Percentiles rank a stretch among this genome's conserved stretches.
Conservation (phyloP, 2,329 filamentous ascomycete species). For the Lasiodiplodia sp. region DNA sequence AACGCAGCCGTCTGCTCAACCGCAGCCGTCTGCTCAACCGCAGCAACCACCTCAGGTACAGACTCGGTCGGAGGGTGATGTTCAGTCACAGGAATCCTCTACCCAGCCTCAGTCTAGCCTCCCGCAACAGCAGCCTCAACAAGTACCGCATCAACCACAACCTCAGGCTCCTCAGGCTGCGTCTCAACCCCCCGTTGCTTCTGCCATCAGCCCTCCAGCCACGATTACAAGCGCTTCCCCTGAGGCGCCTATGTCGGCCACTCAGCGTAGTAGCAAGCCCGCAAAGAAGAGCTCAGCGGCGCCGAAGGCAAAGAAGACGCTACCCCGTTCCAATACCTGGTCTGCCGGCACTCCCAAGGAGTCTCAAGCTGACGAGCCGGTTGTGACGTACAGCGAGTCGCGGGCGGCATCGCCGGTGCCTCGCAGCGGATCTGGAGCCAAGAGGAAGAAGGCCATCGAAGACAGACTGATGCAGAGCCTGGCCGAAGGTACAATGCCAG, state of each 20-base stretch:
- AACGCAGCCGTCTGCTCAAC: neutral
- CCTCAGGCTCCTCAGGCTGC: neutral
- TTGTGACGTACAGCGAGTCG: neutral
- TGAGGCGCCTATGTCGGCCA: neutral
- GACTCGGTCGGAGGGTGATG: neutral
- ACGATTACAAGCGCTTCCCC: neutral
- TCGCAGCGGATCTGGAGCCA: conserved; percentile 62
- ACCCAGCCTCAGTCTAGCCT: neutral
- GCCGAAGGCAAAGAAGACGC: conserved; percentile 38
- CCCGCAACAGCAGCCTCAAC: neutral
- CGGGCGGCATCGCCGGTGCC: conserved; percentile 30
- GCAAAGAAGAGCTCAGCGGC: conserved; percentile 32
- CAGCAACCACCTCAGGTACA: neutral
- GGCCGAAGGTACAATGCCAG: conserved; percentile 81
- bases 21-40: neutral
- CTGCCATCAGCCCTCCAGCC: conserved; percentile 3
- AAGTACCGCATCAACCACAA: neutral
- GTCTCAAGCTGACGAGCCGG: conserved; percentile 40
- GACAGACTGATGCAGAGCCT: conserved; percentile 66
- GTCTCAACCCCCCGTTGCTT: neutral
- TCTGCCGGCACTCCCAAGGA: conserved; percentile 39
- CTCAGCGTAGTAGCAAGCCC: neutral
- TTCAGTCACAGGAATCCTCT: neutral
- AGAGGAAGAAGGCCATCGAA: conserved; percentile 71
- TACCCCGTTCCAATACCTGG: conserved; percentile 49